Evolutionary conservation across 2,329 filamentous ascomycete species (phyloP), one percentile per base, ranked within the genome.

Genomic region (Fusarium phyllophilum): DNA sequence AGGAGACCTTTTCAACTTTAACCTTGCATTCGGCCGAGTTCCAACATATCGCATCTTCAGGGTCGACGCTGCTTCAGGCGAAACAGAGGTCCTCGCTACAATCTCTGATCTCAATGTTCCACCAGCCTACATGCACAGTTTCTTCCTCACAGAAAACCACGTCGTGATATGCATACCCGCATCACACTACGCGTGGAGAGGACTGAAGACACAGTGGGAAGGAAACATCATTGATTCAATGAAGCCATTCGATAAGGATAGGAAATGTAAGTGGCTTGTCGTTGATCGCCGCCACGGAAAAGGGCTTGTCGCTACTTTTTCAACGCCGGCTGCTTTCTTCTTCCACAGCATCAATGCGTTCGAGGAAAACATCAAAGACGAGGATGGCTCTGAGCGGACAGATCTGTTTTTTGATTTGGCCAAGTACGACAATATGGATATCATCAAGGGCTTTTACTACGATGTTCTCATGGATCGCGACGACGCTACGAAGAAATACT

Each of bases 291-390:
- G 79, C 8, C 82, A 85, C 6, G 87, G 86, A 8, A 85, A 86
- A 54, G 93, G 94, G 0, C 83, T 96, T 0, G 86, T 96, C 0
- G 91, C 89, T 13, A 89, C 86, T 4, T 95, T 93, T 77, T 87
- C 91, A 24, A 92, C 89, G 22, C 86, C 89, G 0, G 88, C 92
- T 0, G 91, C 91, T 52, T 97, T 95, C 84, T 92, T 90, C 81
- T 97, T 97, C 81, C 94, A 97, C 82, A 89, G 89, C 0, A 85
- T 94, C 78, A 97, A 97, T 75, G 89, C 93, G 0, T 96, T 91
- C 79, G 93, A 96, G 77, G 88, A 93, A 71, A 72, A 77, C 1
- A 68, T 77, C 0, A 80, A 83, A 36, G 82, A 81, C 4, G 83
- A 85, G 3, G 75, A 79, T 1, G 79, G 78, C 5, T 64, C 78